These are phyloP conservation scores for Erythrophleum fordii DNA, from an alignment of 306 rosid species.

Conservation along the genomic window DNA sequence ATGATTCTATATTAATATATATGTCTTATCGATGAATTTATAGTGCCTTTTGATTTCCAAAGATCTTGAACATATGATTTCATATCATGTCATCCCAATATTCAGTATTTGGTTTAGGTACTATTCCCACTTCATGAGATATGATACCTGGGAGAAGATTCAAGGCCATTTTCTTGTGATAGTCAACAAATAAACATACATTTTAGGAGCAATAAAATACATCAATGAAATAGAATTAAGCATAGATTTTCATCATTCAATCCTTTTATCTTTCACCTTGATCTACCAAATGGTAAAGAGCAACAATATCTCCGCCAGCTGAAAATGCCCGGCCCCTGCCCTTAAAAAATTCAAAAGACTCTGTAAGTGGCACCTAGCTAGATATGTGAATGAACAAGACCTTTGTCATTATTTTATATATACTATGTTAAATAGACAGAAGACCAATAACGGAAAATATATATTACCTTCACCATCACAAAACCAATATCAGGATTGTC, in stretches of 20 bases:
- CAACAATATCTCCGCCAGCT: conserved; percentile 90
- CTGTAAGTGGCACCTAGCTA: conserved; percentile 28
- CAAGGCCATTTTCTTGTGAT: background rate
- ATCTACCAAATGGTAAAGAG: conserved; percentile 61
- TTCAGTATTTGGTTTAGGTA: background rate
- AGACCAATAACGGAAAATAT: background rate
- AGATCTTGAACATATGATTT: background rate
- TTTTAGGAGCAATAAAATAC: background rate
- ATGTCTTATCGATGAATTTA: too few relatives aligned
- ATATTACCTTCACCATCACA: conserved; percentile 69
- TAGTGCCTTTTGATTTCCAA: conserved; percentile 2
- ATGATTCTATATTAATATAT: background rate
- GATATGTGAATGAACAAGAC: background rate
- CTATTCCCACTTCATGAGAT: background rate
- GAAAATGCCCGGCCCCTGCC: conserved; percentile 88
- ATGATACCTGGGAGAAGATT: too few relatives aligned
- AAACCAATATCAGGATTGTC: conserved; percentile 79
- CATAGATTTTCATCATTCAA: background rate
- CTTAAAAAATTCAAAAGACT: conserved; percentile 49
- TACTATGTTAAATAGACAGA: background rate
- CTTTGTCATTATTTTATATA: background rate
- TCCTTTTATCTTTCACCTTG: conserved; percentile 47
- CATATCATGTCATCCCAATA: conserved; percentile 14
- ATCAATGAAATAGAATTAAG: background rate
- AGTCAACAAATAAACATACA: conserved; percentile 11